phyloP scores from a whole-genome alignment of 257 asterid genomes.

The Coffea eugenioides region DNA sequence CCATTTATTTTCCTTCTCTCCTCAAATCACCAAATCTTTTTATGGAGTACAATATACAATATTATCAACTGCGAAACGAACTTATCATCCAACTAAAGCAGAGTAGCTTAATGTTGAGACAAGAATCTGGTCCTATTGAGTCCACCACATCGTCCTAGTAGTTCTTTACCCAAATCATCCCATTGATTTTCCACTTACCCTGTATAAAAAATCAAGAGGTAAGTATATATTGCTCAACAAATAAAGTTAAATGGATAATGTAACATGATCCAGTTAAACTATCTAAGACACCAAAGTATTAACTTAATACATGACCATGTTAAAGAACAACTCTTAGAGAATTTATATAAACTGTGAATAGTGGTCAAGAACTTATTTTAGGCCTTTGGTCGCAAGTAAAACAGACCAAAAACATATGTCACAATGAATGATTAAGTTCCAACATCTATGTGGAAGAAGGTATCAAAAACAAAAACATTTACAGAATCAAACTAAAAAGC shows the following conservation, averaged over 20 bases:
- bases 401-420: not conserved
- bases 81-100: not conserved
- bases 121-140: not conserved
- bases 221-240: too few relatives aligned
- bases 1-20: not conserved
- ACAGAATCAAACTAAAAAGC: not conserved
- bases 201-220: too few relatives aligned
- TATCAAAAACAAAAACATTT: not conserved
- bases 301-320: not conserved
- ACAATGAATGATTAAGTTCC: not conserved
- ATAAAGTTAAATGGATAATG: not conserved
- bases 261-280: not conserved
- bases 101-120: not conserved
- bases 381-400: not conserved
- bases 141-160: too few relatives aligned
- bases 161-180: too few relatives aligned
- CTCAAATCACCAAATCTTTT: not conserved
- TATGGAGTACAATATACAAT: not conserved
- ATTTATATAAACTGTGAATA: not conserved
- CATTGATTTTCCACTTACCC: too few relatives aligned
- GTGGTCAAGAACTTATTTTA: not conserved
- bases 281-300: not conserved
- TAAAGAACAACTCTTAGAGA: not conserved
- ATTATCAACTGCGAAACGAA: not conserved
- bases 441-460: not conserved